These are phyloP conservation scores for Clarireedia hainanense DNA, from an alignment of 2,329 filamentous ascomycete genomes.

Conservation along the genomic window DNA sequence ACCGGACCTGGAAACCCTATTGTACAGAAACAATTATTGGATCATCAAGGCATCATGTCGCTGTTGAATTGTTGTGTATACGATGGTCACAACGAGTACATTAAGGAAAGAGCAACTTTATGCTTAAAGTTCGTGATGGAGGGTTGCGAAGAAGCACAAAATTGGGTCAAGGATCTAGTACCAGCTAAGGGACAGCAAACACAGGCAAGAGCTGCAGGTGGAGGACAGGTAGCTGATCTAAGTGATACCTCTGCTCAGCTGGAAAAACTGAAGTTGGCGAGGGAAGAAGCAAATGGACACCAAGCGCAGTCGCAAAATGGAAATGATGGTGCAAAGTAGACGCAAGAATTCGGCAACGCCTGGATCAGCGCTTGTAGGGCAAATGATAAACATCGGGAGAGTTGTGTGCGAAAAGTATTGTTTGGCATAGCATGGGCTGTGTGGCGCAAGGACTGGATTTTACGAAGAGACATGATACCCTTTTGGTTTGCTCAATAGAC, in stretches of 20 bases:
- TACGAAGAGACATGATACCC: not conserved
- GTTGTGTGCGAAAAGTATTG: not conserved
- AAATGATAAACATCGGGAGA: not conserved
- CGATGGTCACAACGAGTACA: conserved; percentile 89
- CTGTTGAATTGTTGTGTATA: conserved; percentile 84
- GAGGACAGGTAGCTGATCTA: not conserved
- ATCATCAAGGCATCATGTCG: conserved; percentile 77
- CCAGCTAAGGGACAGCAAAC: conserved; percentile 25
- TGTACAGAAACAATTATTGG: conserved; percentile 82
- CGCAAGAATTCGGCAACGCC: too few relatives aligned
- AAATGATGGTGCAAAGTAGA: not conserved
- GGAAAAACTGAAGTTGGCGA: not conserved
- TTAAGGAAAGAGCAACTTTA: conserved; percentile 83
- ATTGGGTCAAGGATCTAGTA: conserved; percentile 53
- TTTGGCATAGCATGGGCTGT: not conserved
- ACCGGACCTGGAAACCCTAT: conserved; percentile 57
- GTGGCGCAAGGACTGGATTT: not conserved
- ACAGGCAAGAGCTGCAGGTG: conserved; percentile 10
- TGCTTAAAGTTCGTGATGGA: conserved; percentile 79
- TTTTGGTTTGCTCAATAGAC: not conserved
- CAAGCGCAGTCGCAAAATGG: not conserved
- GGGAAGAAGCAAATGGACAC: not conserved
- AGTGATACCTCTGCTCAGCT: not conserved
- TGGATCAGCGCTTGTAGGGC: not conserved
- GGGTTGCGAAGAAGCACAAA: conserved; percentile 64